Base-by-base conservation (phyloP, 306 rosid species). In the Vigna unguiculata region DNA sequence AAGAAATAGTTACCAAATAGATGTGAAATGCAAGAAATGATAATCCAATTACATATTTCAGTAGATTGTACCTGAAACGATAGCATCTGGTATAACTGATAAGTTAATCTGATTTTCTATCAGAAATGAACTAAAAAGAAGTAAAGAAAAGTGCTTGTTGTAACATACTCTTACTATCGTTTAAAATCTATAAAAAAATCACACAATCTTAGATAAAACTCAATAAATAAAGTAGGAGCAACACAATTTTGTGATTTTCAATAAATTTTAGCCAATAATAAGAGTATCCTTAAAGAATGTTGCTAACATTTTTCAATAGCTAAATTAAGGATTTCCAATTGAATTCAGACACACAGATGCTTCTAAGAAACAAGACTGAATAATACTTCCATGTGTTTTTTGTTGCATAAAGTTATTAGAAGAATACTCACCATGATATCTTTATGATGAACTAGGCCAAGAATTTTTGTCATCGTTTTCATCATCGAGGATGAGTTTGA, bases 401-500 rank as follows among this genome's bases (percentile, higher is more conserved):
- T 36, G 16, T 19, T 62, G 36, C 79, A 80, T 32, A 48, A 71
- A 24, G 64, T 77, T 72, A 12, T 20, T 17, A 34, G 45, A 16
- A 78, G 49, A 47, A 63, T 62, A 53, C 7, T 57, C 63, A 55
- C 22, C 66, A 52, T 4, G 32, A 28, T 61, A 46, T 68, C 22
- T 17, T 40, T 62, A 34, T 57, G 34, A 77, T 21, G 76, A 80
- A 51, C 69, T 72, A 15, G 83, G 72, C 52, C 72, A 76, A 59
- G 79, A 71, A 40, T 81, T 49, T 69, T 68, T 83, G 46, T 49
- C 63, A 77, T 83, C 87, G 38, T 83, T 84, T 61, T 75, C 84
- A 71, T 83, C 90, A 63, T 91, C 98, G 20, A 82, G 85, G 54
- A 88, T 52, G 61, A 91, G 93, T 68, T 87, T 85, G 79, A 92